Percentiles rank a stretch among this genome's conserved stretches.
Evolutionary conservation across 352 stramenopile species (phyloP).

Genomic region (Globisporangium abappressorium): DNA sequence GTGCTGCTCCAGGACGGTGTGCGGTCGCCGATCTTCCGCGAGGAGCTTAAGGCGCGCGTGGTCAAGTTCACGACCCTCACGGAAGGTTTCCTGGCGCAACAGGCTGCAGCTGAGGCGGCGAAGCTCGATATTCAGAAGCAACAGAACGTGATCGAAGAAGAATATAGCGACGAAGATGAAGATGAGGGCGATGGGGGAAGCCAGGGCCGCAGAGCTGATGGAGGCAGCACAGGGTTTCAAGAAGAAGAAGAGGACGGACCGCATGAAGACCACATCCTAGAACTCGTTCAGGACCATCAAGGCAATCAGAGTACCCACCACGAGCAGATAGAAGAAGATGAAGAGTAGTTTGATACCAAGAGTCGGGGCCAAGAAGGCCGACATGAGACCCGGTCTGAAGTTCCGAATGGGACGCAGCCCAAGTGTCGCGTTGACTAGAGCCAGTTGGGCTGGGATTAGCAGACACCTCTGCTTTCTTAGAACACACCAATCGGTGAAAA

Average conservation of each 20-base stretch:
- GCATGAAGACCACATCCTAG: background rate
- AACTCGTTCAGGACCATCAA: background rate
- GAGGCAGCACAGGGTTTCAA: background rate
- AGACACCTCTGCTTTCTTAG: too few species aligned
- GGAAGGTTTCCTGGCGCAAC: conserved; percentile 4
- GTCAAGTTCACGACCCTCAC: conserved; percentile 48
- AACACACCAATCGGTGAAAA: too few species aligned
- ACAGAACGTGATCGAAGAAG: conserved; percentile 1
- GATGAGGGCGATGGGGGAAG: background rate
- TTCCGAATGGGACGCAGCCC: too few species aligned
- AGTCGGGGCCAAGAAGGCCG: too few species aligned
- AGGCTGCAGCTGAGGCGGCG: conserved; percentile 9
- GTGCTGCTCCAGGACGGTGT: conserved; percentile 56
- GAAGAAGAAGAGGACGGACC: background rate
- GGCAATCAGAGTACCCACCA: too few species aligned
- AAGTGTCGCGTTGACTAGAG: too few species aligned
- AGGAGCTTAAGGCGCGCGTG: conserved; percentile 54
- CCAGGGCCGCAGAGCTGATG: background rate
- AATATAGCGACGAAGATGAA: conserved; percentile 3
- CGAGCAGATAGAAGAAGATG: too few species aligned
- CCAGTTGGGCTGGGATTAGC: too few species aligned
- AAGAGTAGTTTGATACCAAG: too few species aligned
- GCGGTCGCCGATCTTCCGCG: conserved; percentile 50
- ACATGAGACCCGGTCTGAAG: too few species aligned
- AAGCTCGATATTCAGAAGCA: conserved; percentile 1